A percentile compares a stretch with the other conserved stretches of the same genome.
Evolutionary conservation across 2,329 filamentous ascomycete species (phyloP).

Genomic region (Eurotiales sp.): DNA sequence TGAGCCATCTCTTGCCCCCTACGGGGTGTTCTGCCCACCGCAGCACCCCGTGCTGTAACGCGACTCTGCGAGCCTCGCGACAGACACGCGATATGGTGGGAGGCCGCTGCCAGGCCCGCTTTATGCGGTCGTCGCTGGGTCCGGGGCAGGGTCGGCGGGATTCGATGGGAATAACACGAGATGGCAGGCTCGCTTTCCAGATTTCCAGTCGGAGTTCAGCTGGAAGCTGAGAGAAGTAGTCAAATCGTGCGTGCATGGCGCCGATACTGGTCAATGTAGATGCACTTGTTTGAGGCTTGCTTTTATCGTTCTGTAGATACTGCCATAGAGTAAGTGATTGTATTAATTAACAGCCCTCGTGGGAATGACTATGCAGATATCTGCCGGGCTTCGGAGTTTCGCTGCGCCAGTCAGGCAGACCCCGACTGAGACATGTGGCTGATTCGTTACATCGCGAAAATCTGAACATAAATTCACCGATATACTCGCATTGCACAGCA

Average conservation of each 20-base stretch:
- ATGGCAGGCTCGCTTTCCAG: neutral
- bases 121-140: neutral
- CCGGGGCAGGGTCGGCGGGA: neutral
- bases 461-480: too few species aligned
- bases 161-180: neutral
- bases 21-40: slow-evolving; percentile 3
- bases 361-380: too few species aligned
- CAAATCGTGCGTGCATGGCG: neutral
- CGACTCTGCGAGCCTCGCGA: slow-evolving; percentile 1
- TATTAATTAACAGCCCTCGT: too few species aligned
- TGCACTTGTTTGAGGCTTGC: neutral
- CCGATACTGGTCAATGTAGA: neutral
- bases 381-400: neutral
- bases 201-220: neutral
- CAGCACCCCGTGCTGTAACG: neutral
- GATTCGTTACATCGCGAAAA: too few species aligned
- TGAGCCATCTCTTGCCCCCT: too few species aligned
- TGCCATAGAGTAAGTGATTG: too few species aligned
- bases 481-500: too few species aligned
- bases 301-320: neutral
- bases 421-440: too few species aligned
- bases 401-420: too few species aligned
- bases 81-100: slow-evolving; percentile 1
- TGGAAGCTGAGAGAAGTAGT: slow-evolving; percentile 1
- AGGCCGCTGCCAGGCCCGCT: neutral